Conservation (phyloP, 495 filamentous ascomycete species). For the Usnea hakonensis region DNA sequence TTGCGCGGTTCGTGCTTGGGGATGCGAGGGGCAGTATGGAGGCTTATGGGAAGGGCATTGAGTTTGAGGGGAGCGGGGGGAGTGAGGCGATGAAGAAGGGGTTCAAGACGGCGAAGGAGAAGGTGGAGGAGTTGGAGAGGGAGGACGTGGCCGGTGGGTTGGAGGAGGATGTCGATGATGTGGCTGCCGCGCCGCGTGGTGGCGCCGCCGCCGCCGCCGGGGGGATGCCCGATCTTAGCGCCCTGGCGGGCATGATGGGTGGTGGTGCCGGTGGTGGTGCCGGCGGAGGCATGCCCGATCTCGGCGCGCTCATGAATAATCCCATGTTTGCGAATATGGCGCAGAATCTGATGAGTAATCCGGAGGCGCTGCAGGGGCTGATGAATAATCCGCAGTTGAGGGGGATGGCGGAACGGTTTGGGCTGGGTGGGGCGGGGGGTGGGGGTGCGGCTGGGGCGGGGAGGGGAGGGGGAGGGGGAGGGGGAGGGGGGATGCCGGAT, state of each 20-base stretch:
- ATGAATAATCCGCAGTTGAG: slow-evolving; percentile 89
- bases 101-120: slow-evolving; percentile 78
- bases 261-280: slow-evolving; percentile 49
- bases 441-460: slow-evolving; percentile 16
- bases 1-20: slow-evolving; percentile 81
- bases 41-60: slow-evolving; percentile 87
- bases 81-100: slow-evolving; percentile 89
- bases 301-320: slow-evolving; percentile 83
- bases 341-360: slow-evolving; percentile 93
- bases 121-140: slow-evolving; percentile 63
- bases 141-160: slow-evolving; percentile 40
- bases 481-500: slow-evolving; percentile 72
- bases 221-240: slow-evolving; percentile 72
- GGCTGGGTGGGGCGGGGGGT: slow-evolving; percentile 40
- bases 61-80: slow-evolving; percentile 86
- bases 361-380: slow-evolving; percentile 75
- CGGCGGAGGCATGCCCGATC: slow-evolving; percentile 79
- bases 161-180: slow-evolving; percentile 42
- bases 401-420: slow-evolving; percentile 68
- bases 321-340: slow-evolving; percentile 97
- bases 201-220: slow-evolving; percentile 47
- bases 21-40: slow-evolving; percentile 89
- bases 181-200: slow-evolving; percentile 30
- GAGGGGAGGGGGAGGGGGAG: slow-evolving; percentile 23
- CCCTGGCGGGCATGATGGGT: slow-evolving; percentile 65